phyloP scores from a whole-genome alignment of 2,329 filamentous ascomycete species.

The Colletotrichum sp. region DNA sequence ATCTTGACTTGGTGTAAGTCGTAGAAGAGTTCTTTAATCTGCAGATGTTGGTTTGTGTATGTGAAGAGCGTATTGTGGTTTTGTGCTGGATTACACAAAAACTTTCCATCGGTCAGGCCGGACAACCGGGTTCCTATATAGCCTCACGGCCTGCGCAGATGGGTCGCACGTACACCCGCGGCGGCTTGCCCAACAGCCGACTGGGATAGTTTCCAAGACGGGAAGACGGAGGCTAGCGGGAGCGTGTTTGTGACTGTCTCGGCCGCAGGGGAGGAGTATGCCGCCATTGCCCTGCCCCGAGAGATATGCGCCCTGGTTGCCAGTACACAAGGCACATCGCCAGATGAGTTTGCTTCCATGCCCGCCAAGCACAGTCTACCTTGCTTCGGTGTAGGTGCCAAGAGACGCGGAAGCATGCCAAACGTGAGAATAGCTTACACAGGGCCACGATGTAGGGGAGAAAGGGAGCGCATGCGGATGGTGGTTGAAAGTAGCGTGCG shows the following conservation, averaged over 20 bases:
- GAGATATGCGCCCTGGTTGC: not conserved
- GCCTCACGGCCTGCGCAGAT: not conserved
- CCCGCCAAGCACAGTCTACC: not conserved
- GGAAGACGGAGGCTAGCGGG: slow-evolving; percentile 13
- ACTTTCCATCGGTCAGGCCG: not conserved
- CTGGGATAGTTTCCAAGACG: not conserved
- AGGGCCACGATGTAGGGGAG: not conserved
- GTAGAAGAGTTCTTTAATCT: too few relatives aligned
- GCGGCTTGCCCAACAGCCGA: not conserved
- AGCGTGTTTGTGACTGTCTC: not conserved
- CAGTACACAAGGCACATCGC: not conserved
- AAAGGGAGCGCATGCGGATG: slow-evolving; percentile 6
- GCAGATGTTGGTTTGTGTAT: not conserved
- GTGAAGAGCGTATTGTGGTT: not conserved
- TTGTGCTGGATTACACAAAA: not conserved
- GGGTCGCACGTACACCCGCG: not conserved
- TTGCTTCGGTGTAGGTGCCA: not conserved
- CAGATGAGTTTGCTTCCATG: not conserved
- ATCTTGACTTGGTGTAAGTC: not conserved
- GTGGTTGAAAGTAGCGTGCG: not conserved
- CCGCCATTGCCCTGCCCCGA: not conserved
- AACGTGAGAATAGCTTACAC: not conserved
- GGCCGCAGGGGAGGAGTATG: not conserved
- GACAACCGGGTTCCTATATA: slow-evolving; percentile 1
- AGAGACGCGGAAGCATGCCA: not conserved